phyloP scores from a whole-genome alignment of 148 eudicot genomes.

The Dianthus caryophyllus region DNA sequence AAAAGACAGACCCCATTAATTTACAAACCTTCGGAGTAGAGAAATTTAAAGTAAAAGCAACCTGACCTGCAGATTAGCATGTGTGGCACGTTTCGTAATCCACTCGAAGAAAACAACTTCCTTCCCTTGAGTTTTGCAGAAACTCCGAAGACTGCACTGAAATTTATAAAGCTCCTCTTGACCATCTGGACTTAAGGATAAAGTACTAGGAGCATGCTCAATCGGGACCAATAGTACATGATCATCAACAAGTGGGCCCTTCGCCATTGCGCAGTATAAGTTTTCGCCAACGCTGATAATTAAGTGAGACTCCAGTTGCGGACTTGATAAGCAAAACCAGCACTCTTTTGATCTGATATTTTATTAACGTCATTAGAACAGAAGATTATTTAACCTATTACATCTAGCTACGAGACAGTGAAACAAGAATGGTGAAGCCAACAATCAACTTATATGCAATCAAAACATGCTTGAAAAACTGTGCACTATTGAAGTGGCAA shows the following conservation, averaged over 20 bases:
- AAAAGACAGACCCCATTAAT: background rate
- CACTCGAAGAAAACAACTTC: conserved; percentile 83
- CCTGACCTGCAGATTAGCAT: conserved; percentile 87
- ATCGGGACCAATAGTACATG: conserved; percentile 79
- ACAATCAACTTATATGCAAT: background rate
- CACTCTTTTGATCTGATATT: conserved; percentile 74
- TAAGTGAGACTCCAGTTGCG: conserved; percentile 72
- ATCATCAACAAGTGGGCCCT: conserved; percentile 86
- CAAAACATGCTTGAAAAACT: background rate
- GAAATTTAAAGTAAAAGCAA: background rate
- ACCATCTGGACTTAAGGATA: conserved; percentile 55
- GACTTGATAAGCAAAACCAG: conserved; percentile 99
- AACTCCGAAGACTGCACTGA: conserved; percentile 57
- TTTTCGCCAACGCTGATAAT: conserved; percentile 75
- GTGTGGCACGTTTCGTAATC: conserved; percentile 72
- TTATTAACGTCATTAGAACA: conserved; percentile 1
- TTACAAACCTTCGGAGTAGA: conserved; percentile 3
- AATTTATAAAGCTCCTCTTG: conserved; percentile 58
- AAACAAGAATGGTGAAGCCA: background rate
- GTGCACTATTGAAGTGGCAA: background rate
- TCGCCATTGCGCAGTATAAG: conserved; percentile 79
- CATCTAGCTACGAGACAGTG: background rate
- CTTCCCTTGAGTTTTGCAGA: conserved; percentile 56
- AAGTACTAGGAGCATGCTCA: conserved; percentile 68
- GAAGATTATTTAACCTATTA: background rate